Evolutionary conservation across 2,329 filamentous ascomycete species (phyloP).

Genomic region (Penicillium oxalicum): DNA sequence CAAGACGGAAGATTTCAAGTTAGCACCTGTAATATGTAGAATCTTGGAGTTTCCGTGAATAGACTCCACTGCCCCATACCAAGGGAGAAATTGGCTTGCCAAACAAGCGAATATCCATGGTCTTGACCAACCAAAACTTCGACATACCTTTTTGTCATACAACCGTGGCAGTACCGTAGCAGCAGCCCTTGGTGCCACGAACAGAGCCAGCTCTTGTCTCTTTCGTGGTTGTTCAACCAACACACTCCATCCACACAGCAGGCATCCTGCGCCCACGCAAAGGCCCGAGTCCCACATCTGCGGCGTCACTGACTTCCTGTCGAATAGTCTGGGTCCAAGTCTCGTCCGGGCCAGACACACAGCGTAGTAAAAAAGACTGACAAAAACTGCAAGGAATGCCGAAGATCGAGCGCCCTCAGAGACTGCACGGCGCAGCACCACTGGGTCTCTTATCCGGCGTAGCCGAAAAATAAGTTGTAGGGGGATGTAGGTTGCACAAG

Average conservation of each 20-base stretch:
- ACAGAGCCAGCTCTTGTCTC: slow-evolving; percentile 69
- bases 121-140: neutral
- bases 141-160: slow-evolving; percentile 50
- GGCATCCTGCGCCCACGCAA: slow-evolving; percentile 66
- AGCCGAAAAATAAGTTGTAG: slow-evolving; percentile 63
- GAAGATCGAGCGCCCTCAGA: slow-evolving; percentile 63
- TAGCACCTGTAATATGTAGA: slow-evolving; percentile 12
- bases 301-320: slow-evolving; percentile 48
- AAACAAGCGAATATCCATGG: no score
- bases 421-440: slow-evolving; percentile 47
- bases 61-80: no score
- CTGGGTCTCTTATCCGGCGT: slow-evolving; percentile 42
- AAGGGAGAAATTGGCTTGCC: no score
- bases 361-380: slow-evolving; percentile 76
- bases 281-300: slow-evolving; percentile 55
- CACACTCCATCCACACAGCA: slow-evolving; percentile 76
- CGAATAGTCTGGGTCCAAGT: slow-evolving; percentile 63
- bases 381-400: slow-evolving; percentile 70
- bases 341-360: slow-evolving; percentile 72
- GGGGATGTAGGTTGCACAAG: slow-evolving; percentile 70
- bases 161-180: slow-evolving; percentile 67
- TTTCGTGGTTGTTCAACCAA: slow-evolving; percentile 61
- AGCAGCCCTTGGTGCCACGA: slow-evolving; percentile 72
- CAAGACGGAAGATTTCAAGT: slow-evolving; percentile 10
- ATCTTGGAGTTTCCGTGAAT: neutral